Base-by-base conservation (phyloP, 345 rosid species). In the Barbarea vulgaris region DNA sequence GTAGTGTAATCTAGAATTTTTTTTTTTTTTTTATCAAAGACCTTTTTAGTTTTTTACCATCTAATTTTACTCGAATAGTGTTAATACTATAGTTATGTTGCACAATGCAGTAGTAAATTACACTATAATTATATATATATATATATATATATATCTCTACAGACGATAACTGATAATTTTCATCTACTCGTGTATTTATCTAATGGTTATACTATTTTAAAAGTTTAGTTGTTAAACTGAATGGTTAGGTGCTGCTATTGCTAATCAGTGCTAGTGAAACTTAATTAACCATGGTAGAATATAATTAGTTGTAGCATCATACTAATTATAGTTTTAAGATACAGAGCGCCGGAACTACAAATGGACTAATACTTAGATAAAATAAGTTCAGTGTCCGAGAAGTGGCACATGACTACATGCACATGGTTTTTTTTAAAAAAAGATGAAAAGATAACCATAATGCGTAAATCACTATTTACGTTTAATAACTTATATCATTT, bases 21-120 rank as follows among this genome's bases (percentile, higher is more conserved):
- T 68, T 41, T 69, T n/a, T n/a, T n/a, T n/a, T n/a, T n/a, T n/a
- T n/a, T n/a, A n/a, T n/a, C n/a, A n/a, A n/a, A n/a, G n/a, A n/a
- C n/a, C n/a, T n/a, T n/a, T n/a, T n/a, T n/a, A 28, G 28, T 64
- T 4, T 28, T 68, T 41, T 69, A n/a, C 62, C 37, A 37, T 11
- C 13, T 33, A 39, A 55, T 4, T 15, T n/a, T 36, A 10, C 1
- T 48, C 12, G 14, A 66, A 22, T 25, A 21, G 11, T 51, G 48
- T 36, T 51, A 22, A 22, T 51, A 5, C 24, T 1, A 34, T 34
- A 34, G 8, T 34, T 34, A 34, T 15, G 6, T 44, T n/a, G 50
- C 9, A n/a, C 21, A 44, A n/a, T 44, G 50, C 19, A 44, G 50
- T 44, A 28, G 30, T 28, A 28, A 28, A 28, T 0, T 4, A 28